phyloP scores from a whole-genome alignment of 73 alveolate species.

The Paramecium sonneborni region DNA sequence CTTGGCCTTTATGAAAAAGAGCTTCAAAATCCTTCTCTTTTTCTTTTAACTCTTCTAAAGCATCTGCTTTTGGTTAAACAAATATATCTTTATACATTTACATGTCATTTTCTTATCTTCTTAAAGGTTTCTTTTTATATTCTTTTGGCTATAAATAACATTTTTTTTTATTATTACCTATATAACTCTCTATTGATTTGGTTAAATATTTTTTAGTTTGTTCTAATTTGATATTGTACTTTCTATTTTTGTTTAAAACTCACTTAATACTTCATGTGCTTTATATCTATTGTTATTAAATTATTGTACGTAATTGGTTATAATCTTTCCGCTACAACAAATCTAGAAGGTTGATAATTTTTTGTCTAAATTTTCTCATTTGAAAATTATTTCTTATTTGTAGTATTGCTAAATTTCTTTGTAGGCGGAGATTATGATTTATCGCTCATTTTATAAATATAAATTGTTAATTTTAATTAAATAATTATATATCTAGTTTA shows the following conservation, averaged over 20 bases:
- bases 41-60: conserved; percentile 53
- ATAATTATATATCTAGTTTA: too few relatives aligned
- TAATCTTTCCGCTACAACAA: conserved; percentile 36
- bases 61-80: conserved; percentile 56
- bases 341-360: conserved; percentile 25
- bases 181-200: conserved; percentile 4
- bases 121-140: conserved; percentile 61
- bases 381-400: not conserved
- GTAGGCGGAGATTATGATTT: conserved; percentile 15
- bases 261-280: conserved; percentile 40
- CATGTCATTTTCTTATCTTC: conserved; percentile 59
- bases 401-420: not conserved
- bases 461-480: not conserved
- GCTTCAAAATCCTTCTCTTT: conserved; percentile 65
- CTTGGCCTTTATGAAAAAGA: conserved; percentile 52
- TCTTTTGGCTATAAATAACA: conserved; percentile 56
- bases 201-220: not conserved
- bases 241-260: conserved; percentile 35
- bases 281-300: not conserved
- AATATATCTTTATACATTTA: conserved; percentile 60
- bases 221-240: not conserved
- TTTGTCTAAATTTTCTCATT: not conserved
- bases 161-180: not conserved
- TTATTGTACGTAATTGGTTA: conserved; percentile 25
- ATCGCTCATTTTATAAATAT: not conserved